Evolutionary conservation across 1,139 yeast species (phyloP).

Genomic region (Candida glucosophila): DNA sequence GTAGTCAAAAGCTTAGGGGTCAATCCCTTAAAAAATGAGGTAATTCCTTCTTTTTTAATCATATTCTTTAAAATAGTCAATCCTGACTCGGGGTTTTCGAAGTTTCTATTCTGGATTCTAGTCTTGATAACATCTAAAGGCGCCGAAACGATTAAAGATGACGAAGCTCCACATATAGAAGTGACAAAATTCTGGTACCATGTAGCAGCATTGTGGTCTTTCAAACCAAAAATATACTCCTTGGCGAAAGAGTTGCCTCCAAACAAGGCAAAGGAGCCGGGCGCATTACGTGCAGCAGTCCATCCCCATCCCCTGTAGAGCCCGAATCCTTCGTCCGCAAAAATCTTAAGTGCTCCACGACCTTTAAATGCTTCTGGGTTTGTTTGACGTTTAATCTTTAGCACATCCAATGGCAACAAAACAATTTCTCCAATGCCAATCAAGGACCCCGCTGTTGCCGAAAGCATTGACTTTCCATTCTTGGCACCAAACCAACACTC

Average conservation of each 20-base stretch:
- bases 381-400: constrained; percentile 97
- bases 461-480: constrained; percentile 91
- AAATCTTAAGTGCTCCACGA: constrained; percentile 82
- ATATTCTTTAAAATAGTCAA: constrained; percentile 87
- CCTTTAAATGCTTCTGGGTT: constrained; percentile 98
- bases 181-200: constrained; percentile 94
- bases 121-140: constrained; percentile 98
- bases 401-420: constrained; percentile 87
- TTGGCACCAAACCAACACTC: constrained; percentile 81
- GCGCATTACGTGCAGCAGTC: constrained; percentile 99
- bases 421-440: constrained; percentile 98
- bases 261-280: constrained; percentile 94
- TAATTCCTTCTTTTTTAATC: constrained; percentile 78
- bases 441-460: constrained; percentile 95
- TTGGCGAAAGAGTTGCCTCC: constrained; percentile 99
- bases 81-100: constrained; percentile 93
- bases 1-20: constrained; percentile 95
- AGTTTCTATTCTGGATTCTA: constrained; percentile 92
- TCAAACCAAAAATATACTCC: constrained; percentile 81
- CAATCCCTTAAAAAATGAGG: constrained; percentile 95
- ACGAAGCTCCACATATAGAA: constrained; percentile 96
- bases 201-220: constrained; percentile 84
- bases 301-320: constrained; percentile 99
- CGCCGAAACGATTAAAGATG: constrained; percentile 93
- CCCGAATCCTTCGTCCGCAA: constrained; percentile 86